Evolutionary conservation across 2,329 filamentous ascomycete genomes (phyloP).

Genomic region (Colletotrichum sp.): DNA sequence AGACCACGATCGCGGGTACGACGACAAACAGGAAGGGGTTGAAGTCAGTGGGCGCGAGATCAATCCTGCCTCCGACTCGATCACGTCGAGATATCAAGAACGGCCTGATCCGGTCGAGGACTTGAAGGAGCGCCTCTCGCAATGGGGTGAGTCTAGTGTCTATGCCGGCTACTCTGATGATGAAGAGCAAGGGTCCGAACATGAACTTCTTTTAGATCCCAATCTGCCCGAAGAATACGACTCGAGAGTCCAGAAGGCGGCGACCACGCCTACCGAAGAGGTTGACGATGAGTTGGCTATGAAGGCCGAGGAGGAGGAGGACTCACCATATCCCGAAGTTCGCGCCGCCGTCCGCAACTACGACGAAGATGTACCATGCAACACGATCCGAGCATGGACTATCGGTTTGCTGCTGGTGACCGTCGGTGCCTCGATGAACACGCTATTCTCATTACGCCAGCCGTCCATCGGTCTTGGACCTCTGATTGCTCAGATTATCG

Average conservation of each 20-base stretch:
- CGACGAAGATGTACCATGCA: constrained; percentile 69
- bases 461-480: constrained; percentile 66
- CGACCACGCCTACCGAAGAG: constrained; percentile 20
- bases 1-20: constrained; percentile 29
- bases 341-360: constrained; percentile 68
- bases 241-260: constrained; percentile 29
- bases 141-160: constrained; percentile 45
- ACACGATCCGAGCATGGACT: constrained; percentile 69
- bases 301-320: constrained; percentile 50
- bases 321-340: constrained; percentile 72
- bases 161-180: constrained; percentile 41
- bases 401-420: constrained; percentile 64
- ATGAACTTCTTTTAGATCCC: constrained; percentile 62
- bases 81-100: constrained; percentile 20
- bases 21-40: constrained; percentile 29
- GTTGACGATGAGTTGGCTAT: constrained; percentile 35
- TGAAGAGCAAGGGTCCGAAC: constrained; percentile 54
- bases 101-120: constrained; percentile 30
- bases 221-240: constrained; percentile 51
- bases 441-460: constrained; percentile 65
- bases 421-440: constrained; percentile 65
- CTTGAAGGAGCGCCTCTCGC: constrained; percentile 40
- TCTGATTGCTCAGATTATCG: constrained; percentile 67
- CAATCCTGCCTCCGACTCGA: constrained; percentile 22
- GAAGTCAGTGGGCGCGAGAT: constrained; percentile 34